Conservation (phyloP, 2,329 filamentous ascomycete genomes). For the Aspergillus eucalypticola region DNA sequence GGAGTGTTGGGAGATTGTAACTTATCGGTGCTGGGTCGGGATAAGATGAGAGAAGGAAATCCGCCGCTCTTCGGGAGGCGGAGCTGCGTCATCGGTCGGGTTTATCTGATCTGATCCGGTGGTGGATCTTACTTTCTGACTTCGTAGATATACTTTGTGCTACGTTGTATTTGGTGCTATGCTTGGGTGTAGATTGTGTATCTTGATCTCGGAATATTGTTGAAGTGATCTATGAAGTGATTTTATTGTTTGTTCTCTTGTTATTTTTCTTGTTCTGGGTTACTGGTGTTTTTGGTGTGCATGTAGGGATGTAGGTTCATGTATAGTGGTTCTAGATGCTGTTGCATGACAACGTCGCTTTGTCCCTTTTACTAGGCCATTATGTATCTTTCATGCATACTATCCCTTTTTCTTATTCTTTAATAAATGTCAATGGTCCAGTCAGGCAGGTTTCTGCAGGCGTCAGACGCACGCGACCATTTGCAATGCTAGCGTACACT, state of each 20-base stretch:
- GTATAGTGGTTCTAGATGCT: background rate
- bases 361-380: background rate
- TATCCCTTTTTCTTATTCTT: background rate
- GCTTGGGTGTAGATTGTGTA: background rate
- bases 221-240: too few relatives aligned
- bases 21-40: background rate
- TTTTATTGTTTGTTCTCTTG: too few relatives aligned
- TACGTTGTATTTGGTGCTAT: background rate
- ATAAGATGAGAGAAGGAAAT: slow-evolving; percentile 9
- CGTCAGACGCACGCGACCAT: too few relatives aligned
- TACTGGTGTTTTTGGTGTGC: background rate
- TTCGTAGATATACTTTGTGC: background rate
- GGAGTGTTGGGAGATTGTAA: too few relatives aligned
- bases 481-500: too few relatives aligned
- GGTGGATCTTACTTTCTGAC: background rate
- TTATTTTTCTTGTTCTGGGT: too few relatives aligned
- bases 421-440: too few relatives aligned
- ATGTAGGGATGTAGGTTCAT: background rate
- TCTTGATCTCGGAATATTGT: too few relatives aligned
- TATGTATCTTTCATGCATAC: background rate
- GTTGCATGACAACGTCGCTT: background rate
- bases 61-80: slow-evolving; percentile 20
- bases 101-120: slow-evolving; percentile 15
- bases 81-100: slow-evolving; percentile 24
- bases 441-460: too few relatives aligned